Evolutionary conservation across 2,329 filamentous ascomycete genomes (phyloP).

Genomic region (Fusarium xyrophilum): DNA sequence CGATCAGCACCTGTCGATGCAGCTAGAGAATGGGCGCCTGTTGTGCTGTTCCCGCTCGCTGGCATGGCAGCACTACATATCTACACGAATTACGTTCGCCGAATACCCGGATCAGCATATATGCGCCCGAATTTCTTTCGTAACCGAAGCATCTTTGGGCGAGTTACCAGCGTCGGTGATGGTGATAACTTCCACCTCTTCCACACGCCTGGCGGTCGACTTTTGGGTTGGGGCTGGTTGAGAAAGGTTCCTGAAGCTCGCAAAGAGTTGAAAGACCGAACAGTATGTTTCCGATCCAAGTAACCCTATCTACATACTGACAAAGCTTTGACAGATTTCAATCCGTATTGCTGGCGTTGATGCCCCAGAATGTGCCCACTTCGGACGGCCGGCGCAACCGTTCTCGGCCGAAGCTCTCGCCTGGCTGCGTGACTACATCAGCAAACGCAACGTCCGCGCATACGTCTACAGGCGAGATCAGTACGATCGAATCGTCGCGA

Average conservation of each 20-base stretch:
- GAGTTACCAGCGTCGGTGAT: constrained; percentile 93
- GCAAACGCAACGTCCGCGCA: constrained; percentile 77
- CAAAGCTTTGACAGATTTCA: constrained; percentile 66
- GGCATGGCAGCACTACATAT: constrained; percentile 54
- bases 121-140: constrained; percentile 79
- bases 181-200: constrained; percentile 95
- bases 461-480: constrained; percentile 86
- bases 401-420: constrained; percentile 79
- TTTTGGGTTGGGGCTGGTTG: constrained; percentile 92
- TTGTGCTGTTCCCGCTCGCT: constrained; percentile 48
- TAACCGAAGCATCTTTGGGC: constrained; percentile 78
- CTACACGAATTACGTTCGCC: constrained; percentile 80
- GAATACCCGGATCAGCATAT: constrained; percentile 78
- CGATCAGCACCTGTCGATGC: constrained; percentile 44
- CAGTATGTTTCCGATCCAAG: constrained; percentile 60
- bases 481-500: constrained; percentile 89
- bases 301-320: constrained; percentile 24
- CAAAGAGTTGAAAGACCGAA: constrained; percentile 75
- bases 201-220: constrained; percentile 89
- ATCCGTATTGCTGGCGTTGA: constrained; percentile 91
- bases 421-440: constrained; percentile 79
- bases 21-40: constrained; percentile 51
- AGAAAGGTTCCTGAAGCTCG: constrained; percentile 74
- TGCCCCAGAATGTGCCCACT: constrained; percentile 91
- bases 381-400: constrained; percentile 86